Evolutionary conservation across 768 basidiomycete genomes (phyloP), one percentile per base, ranked within the genome.

Genomic region (Termitomyces sp.): DNA sequence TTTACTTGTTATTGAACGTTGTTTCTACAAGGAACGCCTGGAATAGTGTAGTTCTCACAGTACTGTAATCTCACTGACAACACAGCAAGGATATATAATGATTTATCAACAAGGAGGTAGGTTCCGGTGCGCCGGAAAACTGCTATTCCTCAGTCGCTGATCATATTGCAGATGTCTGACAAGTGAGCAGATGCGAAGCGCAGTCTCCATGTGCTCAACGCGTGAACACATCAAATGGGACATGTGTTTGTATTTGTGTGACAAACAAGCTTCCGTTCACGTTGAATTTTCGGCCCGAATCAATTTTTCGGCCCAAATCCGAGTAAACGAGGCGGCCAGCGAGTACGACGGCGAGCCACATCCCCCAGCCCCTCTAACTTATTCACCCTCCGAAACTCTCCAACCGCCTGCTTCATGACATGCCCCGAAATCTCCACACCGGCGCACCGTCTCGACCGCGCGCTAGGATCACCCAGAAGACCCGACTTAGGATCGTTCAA

Each of bases 381-480:
- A 73, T 76, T 75, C 70, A 60, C 7, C 41, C 58, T 58, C 61
- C 61, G 58, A 69, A 66, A 70, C 67, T 62, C 64, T 64, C 65
- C 62, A 64, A 65, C 67, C 69, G 69, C 66, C 70, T 78, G 66
- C 72, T 86, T 85, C 86, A 90, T 90, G 87, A 87, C 72, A 91
- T 91, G 89, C 88, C 88, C 82, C 88, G 88, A 68, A 86, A 85
- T 74, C 85, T 84, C 67, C 84, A 83, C 74, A 73, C 86, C 76
- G 86, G 83, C 74, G 82, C 87, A 65, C 86, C 89, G 59, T 83
- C 88, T 64, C 87, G 89, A 75, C 74, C 91, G 72, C 87, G 90
- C 74, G 92, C 91, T 76, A 86, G 90, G 71, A 87, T 94, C 76
- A 94, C 90, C 71, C 92, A 93, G 79, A 94, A 94, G 80, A 91